Percentiles rank a stretch among this genome's conserved stretches.
phyloP scores from a whole-genome alignment of 768 basidiomycete genomes.

The Lactarius pseudohatsudake region DNA sequence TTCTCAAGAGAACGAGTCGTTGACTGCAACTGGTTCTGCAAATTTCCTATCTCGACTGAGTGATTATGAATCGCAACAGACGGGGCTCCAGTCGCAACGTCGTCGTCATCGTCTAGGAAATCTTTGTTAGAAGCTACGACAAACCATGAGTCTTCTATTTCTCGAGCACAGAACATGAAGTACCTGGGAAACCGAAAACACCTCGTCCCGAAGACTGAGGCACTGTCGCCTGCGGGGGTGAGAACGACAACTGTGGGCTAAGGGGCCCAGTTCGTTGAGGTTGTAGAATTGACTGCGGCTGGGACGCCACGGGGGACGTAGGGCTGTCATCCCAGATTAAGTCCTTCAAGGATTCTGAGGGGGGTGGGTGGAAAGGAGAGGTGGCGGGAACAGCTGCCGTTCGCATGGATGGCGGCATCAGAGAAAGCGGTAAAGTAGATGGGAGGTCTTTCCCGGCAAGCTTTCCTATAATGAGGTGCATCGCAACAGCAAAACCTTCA shows the following conservation, averaged over 20 bases:
- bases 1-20: conserved; percentile 71
- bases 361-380: conserved; percentile 38
- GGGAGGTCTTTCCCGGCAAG: conserved; percentile 79
- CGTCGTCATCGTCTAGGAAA: conserved; percentile 76
- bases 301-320: conserved; percentile 36
- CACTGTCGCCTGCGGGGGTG: conserved; percentile 20
- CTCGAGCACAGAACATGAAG: conserved; percentile 33
- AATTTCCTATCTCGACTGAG: conserved; percentile 85
- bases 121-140: conserved; percentile 40
- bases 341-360: conserved; percentile 45
- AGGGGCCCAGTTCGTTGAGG: conserved; percentile 22
- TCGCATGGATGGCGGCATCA: conserved; percentile 85
- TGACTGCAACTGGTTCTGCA: conserved; percentile 79
- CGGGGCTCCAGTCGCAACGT: conserved; percentile 42
- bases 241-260: conserved; percentile 9
- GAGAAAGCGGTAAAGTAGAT: conserved; percentile 59
- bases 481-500: conserved; percentile 94
- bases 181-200: conserved; percentile 49
- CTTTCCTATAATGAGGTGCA: conserved; percentile 89
- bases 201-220: conserved; percentile 39
- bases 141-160: background rate
- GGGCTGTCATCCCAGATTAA: conserved; percentile 45
- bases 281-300: conserved; percentile 37
- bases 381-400: conserved; percentile 39
- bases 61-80: conserved; percentile 63